Base-by-base conservation (phyloP, 176 grass and related monocot species). In the Phoenix dactylifera region DNA sequence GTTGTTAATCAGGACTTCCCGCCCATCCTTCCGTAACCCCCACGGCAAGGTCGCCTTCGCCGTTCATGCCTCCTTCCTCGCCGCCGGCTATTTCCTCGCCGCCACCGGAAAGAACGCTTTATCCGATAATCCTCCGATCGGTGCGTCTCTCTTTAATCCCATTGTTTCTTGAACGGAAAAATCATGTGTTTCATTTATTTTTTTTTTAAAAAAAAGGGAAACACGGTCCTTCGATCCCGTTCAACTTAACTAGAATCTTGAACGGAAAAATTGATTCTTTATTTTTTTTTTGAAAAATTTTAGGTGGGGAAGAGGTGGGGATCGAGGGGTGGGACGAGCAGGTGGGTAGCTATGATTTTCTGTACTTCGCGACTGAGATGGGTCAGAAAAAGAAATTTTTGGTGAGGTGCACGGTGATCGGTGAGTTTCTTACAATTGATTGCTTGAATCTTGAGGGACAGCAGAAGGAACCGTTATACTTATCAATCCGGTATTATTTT, bases 301-400 rank as follows among this genome's bases (percentile, higher is more conserved):
- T 60, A 86, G 85, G 51, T 1, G 73, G 79, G 0, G 88, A 98
- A 26, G 93, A 92, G 20, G 82, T 98, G 26, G 84, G 63, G 4
- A 75, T 77, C 4, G 85, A 95, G 67, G 85, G 93, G 28, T 98
- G 93, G 93, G 86, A 89, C 48, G 66, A 39, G 52, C 68, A 86
- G 73, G 84, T 89, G 9, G 78, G 78, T 44, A 72, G 73, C 15
- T 92, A 92, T 48, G 88, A 75, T 10, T 98, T 49, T 1, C 1
- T 25, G 24, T 25, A 25, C 24, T 25, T 1, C 24, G 1, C 1
- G 24, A 25, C 24, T 1, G 24, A 25, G 24, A 25, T 1, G 1
- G 24, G 24, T 25, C 24, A 25, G 24, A 20, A 25, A 25, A 25
- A 25, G 24, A 25, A 25, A 1, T 0, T 25, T 1, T 25, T 25